These are phyloP conservation scores for Epithemia pelagica DNA, from an alignment of 108 stramenopile genomes.

Conservation along the genomic window DNA sequence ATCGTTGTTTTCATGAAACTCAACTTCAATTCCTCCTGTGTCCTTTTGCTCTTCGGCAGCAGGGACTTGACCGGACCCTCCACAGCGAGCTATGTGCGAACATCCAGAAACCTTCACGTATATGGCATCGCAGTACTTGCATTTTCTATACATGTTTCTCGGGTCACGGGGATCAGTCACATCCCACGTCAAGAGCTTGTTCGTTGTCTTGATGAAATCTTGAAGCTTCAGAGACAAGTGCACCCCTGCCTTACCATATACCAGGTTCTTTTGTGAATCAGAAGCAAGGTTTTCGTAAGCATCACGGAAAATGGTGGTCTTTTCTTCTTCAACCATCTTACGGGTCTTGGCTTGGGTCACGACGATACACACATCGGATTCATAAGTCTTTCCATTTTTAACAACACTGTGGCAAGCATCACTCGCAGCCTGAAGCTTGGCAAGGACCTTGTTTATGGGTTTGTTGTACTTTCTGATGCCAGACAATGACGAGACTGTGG, in stretches of 20 bases:
- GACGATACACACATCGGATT: background rate
- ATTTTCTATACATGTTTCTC: background rate
- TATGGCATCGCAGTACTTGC: background rate
- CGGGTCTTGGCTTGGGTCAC: background rate
- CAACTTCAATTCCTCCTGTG: background rate
- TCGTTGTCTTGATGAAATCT: slow-evolving; percentile 2
- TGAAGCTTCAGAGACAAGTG: slow-evolving; percentile 3
- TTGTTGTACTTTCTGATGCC: slow-evolving; percentile 5
- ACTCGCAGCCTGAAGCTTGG: background rate
- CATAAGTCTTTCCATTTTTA: background rate
- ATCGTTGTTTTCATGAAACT: background rate
- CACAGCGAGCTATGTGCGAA: background rate
- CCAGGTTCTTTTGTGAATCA: background rate
- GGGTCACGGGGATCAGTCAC: slow-evolving; percentile 5
- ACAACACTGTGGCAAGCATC: slow-evolving; percentile 1
- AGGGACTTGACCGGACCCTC: background rate
- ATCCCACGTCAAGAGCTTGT: slow-evolving; percentile 3
- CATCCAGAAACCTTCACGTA: slow-evolving; percentile 1
- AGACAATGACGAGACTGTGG: background rate
- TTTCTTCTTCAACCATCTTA: background rate
- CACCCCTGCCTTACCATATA: slow-evolving; percentile 4
- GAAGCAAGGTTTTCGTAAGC: slow-evolving; percentile 1
- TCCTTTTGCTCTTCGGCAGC: background rate
- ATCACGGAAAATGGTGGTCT: slow-evolving; percentile 1
- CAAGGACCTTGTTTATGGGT: background rate